Base-by-base conservation (phyloP, 768 basidiomycete species). In the Lepiota venenata region DNA sequence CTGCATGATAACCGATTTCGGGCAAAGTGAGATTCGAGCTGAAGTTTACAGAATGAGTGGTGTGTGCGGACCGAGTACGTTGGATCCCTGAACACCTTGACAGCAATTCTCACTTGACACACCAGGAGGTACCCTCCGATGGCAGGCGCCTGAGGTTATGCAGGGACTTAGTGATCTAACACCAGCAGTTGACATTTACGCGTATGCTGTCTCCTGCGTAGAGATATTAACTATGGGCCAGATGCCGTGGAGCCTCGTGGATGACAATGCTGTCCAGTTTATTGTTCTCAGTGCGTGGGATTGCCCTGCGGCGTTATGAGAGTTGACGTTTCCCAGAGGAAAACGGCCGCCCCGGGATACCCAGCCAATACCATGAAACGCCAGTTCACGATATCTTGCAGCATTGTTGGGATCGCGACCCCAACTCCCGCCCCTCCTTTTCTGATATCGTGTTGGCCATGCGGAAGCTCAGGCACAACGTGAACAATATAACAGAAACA, bases 1-100 rank as follows among this genome's bases (percentile, higher is more conserved):
- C 47, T 92, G 89, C 56, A 73, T 92, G 39, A 83, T 93, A 47
- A 83, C 88, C 20, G 90, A 93, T 61, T 93, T 94, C 65, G 90
- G 89, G 0, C 87, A 93, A 66, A 86, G 82, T 60, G 85, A 88
- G 68, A 84, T 93, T 74, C 88, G 85, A 68, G 80, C 75, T 29
- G 88, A 92, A 64, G 84, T 81, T 3, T 84, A 76, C 58, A 76
- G 81, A 36, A 74, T 88, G 1, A 86, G 81, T 54, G 83, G 82
- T 25, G 69, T 71, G 22, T 63, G 71, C 2, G 70, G 69, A 14
- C 72, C 71, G 56, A 72, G 81, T 84, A 57, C 48, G 77, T 73
- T n/a, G 12, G 8, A 22, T 15, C 14, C n/a, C 47, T 40, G n/a
- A n/a, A n/a, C 42, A 36, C 25, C 21, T 29, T 21, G 16, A 14